These are phyloP conservation scores for Recurvomyces mirabilis DNA, from an alignment of 495 filamentous ascomycete species.

Conservation along the genomic window DNA sequence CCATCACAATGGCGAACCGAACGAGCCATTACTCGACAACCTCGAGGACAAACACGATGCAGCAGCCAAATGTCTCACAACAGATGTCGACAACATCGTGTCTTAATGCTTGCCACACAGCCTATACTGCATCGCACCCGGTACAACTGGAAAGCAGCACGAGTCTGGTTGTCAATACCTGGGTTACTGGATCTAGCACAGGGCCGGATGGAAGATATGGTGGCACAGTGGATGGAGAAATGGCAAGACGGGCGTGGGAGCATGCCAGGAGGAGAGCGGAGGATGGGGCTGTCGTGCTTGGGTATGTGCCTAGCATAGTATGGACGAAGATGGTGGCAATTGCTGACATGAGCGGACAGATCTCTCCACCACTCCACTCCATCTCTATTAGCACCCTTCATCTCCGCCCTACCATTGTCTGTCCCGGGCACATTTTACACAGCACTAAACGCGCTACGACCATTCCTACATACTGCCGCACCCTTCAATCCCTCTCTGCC, in stretches of 20 bases:
- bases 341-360: slow-evolving; percentile 16
- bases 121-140: slow-evolving; percentile 68
- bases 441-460: slow-evolving; percentile 64
- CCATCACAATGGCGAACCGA: slow-evolving; percentile 21
- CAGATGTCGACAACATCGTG: slow-evolving; percentile 89
- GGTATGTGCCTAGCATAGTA: slow-evolving; percentile 38
- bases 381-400: slow-evolving; percentile 69
- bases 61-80: slow-evolving; percentile 36
- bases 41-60: slow-evolving; percentile 18
- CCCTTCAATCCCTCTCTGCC: slow-evolving; percentile 79
- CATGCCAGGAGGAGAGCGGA: slow-evolving; percentile 90
- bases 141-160: slow-evolving; percentile 84
- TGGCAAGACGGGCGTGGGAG: slow-evolving; percentile 85
- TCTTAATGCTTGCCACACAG: slow-evolving; percentile 81
- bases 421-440: slow-evolving; percentile 63
- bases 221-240: slow-evolving; percentile 65
- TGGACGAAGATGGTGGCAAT: not conserved
- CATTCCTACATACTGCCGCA: slow-evolving; percentile 78
- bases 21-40: slow-evolving; percentile 8
- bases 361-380: slow-evolving; percentile 55
- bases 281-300: slow-evolving; percentile 84
- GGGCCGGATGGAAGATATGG: slow-evolving; percentile 24
- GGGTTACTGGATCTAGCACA: slow-evolving; percentile 63
- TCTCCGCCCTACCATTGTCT: slow-evolving; percentile 65
- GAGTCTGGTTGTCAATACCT: slow-evolving; percentile 89